Conservation (phyloP, 2,329 filamentous ascomycete species). For the Cytospora mali region DNA sequence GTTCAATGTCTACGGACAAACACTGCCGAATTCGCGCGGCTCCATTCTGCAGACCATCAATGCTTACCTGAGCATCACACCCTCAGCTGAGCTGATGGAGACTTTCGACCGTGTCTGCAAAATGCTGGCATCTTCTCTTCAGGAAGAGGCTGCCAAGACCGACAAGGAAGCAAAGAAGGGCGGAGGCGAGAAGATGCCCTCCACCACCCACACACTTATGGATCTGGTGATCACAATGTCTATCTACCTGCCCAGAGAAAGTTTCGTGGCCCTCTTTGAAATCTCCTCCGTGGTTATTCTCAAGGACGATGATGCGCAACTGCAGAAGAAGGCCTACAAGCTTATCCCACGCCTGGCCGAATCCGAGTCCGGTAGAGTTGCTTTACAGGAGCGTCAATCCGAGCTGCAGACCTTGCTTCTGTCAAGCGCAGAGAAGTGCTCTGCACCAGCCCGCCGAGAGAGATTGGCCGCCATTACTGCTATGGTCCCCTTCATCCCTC, state of each 20-base stretch:
- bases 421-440: slow-evolving; percentile 79
- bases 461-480: slow-evolving; percentile 80
- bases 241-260: slow-evolving; percentile 84
- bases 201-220: slow-evolving; percentile 92
- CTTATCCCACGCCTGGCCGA: slow-evolving; percentile 87
- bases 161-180: slow-evolving; percentile 67
- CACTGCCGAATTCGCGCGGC: slow-evolving; percentile 86
- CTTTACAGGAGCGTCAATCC: slow-evolving; percentile 71
- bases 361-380: slow-evolving; percentile 75
- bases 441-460: slow-evolving; percentile 83
- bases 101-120: slow-evolving; percentile 86
- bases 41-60: slow-evolving; percentile 95
- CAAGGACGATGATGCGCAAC: slow-evolving; percentile 80
- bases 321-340: slow-evolving; percentile 99
- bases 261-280: slow-evolving; percentile 81
- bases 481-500: slow-evolving; percentile 77
- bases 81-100: slow-evolving; percentile 74
- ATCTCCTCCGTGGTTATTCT: slow-evolving; percentile 83
- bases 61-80: slow-evolving; percentile 87
- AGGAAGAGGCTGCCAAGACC: slow-evolving; percentile 50
- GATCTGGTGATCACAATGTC: slow-evolving; percentile 96
- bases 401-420: slow-evolving; percentile 86
- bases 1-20: slow-evolving; percentile 99
- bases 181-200: slow-evolving; percentile 76
- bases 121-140: slow-evolving; percentile 76